Evolutionary conservation across 2,329 filamentous ascomycete genomes (phyloP).

Genomic region (Phialemonium atrogriseum): DNA sequence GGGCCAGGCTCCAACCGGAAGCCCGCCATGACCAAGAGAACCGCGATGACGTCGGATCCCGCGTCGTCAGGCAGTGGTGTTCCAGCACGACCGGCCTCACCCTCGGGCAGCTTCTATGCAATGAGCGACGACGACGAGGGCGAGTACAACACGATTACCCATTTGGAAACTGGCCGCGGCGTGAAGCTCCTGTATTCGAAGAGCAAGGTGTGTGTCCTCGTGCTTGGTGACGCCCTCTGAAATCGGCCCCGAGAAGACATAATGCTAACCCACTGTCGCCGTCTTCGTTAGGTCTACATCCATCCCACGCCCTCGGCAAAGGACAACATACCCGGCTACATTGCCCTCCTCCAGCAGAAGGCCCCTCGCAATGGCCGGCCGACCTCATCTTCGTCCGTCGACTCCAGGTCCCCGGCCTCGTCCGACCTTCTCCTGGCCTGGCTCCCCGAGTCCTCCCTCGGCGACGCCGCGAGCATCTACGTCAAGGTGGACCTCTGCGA

Average conservation of each 20-base stretch:
- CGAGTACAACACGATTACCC: constrained; percentile 88
- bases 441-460: constrained; percentile 83
- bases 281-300: constrained; percentile 97
- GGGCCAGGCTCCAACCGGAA: no score
- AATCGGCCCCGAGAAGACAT: background rate
- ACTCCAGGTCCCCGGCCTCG: constrained; percentile 37
- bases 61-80: constrained; percentile 12
- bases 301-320: constrained; percentile 88
- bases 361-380: constrained; percentile 31
- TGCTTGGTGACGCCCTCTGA: constrained; percentile 1
- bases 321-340: constrained; percentile 92
- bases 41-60: constrained; percentile 23
- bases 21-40: constrained; percentile 1
- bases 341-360: constrained; percentile 90
- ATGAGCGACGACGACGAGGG: constrained; percentile 94
- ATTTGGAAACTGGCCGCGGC: constrained; percentile 65
- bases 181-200: constrained; percentile 94
- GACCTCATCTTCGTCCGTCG: constrained; percentile 33
- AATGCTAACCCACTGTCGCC: constrained; percentile 14
- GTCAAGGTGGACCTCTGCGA: constrained; percentile 91
- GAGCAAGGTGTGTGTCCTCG: constrained; percentile 65
- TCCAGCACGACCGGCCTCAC: constrained; percentile 48
- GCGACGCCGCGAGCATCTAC: constrained; percentile 80
- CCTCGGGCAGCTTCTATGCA: constrained; percentile 84
- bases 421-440: constrained; percentile 82